Base-by-base conservation (phyloP, 331 rosid genomes). In the Quercus tomentella region DNA sequence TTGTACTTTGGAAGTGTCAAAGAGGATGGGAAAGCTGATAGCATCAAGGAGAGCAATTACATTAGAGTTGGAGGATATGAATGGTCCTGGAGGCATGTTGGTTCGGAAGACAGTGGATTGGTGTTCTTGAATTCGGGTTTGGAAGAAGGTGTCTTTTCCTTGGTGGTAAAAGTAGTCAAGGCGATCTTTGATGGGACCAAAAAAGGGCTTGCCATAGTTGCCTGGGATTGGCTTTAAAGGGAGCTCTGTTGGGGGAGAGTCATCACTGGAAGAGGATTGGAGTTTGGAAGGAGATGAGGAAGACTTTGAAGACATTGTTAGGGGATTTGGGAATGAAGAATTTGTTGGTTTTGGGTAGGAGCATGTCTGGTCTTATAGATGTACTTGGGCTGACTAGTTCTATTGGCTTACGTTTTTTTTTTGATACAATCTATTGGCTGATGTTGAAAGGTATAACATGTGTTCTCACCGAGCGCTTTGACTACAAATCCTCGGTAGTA, bases 51-150 rank as follows among this genome's bases (percentile, higher is more conserved):
- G 83, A 7, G 90, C 87, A 28, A 93, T 14, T 84, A 91, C 98
- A 63, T 57, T 79, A 0, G 98, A 83, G 52, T 91, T 37, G 0
- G 82, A 51, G 6, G 98, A 66, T 6, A 93, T 84, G 87, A 90
- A 88, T 12, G 93, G 79, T 6, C 98, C 97, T 0, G 97, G 98
- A 0, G 98, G 98, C 92, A 87, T 88, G 83, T 93, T 93, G 60
- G 91, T 80, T 1, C 84, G 66, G 82, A 91, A 86, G 23, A 93
- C 92, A 0, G 97, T 93, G 72, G 98, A 90, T 2, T 84, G 62
- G 84, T 89, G 82, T 3, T 82, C 85, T 8, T 66, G n/a, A 15
- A 90, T 26, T 41, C 94, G 61, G 4, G 78, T 11, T 7, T 81
- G 79, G 87, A 93, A 90, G 84, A 79, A 93, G 17, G 77, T 56